Conservation (phyloP, 2,329 filamentous ascomycete genomes). For the Botrytis fabae region DNA sequence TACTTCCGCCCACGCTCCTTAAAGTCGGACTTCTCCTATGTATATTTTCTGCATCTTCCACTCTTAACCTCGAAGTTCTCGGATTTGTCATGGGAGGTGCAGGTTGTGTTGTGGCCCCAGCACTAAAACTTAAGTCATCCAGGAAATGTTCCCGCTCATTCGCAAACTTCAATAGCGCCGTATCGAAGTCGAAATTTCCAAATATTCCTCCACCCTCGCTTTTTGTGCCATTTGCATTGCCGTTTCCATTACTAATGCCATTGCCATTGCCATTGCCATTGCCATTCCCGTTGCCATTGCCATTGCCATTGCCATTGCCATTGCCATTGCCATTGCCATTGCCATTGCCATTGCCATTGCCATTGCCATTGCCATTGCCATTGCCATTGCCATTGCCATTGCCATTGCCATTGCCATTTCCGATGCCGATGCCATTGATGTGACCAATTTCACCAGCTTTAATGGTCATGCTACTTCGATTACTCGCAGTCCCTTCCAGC, state of each 20-base stretch:
- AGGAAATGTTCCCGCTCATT: slow-evolving; percentile 92
- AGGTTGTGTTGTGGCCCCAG: slow-evolving; percentile 68
- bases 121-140: slow-evolving; percentile 85
- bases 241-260: neutral
- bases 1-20: slow-evolving; percentile 69
- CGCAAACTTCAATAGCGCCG: slow-evolving; percentile 89
- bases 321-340: neutral
- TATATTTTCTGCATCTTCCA: slow-evolving; percentile 60
- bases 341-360: too few species aligned
- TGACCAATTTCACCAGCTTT: slow-evolving; percentile 44
- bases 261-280: neutral
- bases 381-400: neutral
- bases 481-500: slow-evolving; percentile 52
- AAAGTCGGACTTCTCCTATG: slow-evolving; percentile 47
- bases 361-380: too few species aligned
- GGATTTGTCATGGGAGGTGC: slow-evolving; percentile 74
- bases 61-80: slow-evolving; percentile 77
- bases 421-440: neutral
- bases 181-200: slow-evolving; percentile 86
- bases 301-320: neutral
- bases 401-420: neutral
- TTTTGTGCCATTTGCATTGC: slow-evolving; percentile 11
- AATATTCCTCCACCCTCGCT: slow-evolving; percentile 39
- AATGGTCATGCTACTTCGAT: slow-evolving; percentile 66
- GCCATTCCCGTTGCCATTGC: slow-evolving; percentile 2